phyloP scores from a whole-genome alignment of 768 basidiomycete genomes.

The Pluteus cervinus region DNA sequence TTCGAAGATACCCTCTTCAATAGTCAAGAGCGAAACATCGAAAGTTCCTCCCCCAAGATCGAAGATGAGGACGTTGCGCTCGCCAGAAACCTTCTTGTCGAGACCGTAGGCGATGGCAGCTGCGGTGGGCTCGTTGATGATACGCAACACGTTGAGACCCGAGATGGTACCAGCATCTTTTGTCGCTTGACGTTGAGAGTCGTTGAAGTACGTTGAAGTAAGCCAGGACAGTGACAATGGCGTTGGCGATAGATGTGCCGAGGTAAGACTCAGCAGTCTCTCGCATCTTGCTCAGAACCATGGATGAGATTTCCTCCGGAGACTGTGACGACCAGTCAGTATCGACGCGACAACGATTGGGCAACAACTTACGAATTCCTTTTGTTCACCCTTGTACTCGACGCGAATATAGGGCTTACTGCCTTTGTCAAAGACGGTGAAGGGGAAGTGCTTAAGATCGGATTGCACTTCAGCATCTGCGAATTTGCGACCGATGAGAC shows the following conservation, averaged over 20 bases:
- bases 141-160: constrained; percentile 93
- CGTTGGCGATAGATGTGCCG: constrained; percentile 76
- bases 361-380: constrained; percentile 73
- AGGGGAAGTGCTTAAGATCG: constrained; percentile 90
- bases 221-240: constrained; percentile 94
- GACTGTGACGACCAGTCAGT: constrained; percentile 42
- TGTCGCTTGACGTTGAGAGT: constrained; percentile 97
- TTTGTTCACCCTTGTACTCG: constrained; percentile 88
- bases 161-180: constrained; percentile 96
- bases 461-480: constrained; percentile 79
- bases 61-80: constrained; percentile 96
- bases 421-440: constrained; percentile 79
- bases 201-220: constrained; percentile 99
- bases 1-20: constrained; percentile 97
- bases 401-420: constrained; percentile 89
- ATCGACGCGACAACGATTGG: background rate
- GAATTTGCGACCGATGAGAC: constrained; percentile 93
- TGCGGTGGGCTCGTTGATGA: constrained; percentile 98
- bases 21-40: constrained; percentile 94
- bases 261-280: constrained; percentile 97
- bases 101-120: constrained; percentile 99
- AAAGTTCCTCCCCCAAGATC: constrained; percentile 98
- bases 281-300: constrained; percentile 98
- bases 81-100: constrained; percentile 86
- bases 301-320: constrained; percentile 96